These are phyloP conservation scores for Paramarasmius palmivorus DNA, from an alignment of 1,284 basidiomycete species.

Conservation along the genomic window DNA sequence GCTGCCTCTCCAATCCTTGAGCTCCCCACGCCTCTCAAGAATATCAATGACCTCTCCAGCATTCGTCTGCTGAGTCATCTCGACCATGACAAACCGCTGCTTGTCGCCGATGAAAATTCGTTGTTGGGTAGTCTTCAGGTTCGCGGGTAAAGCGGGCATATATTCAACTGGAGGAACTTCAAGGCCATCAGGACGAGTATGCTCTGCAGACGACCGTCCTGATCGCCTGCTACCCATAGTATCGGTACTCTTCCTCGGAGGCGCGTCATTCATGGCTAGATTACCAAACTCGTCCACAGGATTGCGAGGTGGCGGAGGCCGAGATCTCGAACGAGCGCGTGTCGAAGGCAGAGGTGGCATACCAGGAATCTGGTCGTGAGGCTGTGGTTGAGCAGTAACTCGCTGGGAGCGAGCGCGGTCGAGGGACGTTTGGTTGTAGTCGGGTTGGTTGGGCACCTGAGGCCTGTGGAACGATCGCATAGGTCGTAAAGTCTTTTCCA, in stretches of 20 bases:
- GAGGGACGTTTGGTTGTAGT: constrained; percentile 1
- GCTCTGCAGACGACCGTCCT: background rate
- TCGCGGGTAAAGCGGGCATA: constrained; percentile 19
- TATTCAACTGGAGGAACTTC: constrained; percentile 11
- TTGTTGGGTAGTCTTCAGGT: constrained; percentile 44
- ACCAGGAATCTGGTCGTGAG: background rate
- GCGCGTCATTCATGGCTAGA: background rate
- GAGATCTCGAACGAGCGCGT: background rate
- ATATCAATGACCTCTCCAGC: constrained; percentile 67
- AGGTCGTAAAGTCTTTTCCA: constrained; percentile 39
- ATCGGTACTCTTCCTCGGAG: background rate
- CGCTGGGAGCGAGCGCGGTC: background rate
- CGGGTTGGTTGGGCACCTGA: constrained; percentile 29
- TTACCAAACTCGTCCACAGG: constrained; percentile 1
- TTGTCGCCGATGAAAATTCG: constrained; percentile 73
- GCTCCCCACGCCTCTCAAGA: constrained; percentile 60
- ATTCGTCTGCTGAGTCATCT: constrained; percentile 58
- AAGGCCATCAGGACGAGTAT: background rate
- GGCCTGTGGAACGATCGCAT: constrained; percentile 62
- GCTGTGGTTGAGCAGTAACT: background rate
- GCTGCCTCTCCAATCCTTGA: constrained; percentile 53
- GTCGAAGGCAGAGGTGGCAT: background rate
- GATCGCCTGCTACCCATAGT: background rate
- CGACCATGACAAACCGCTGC: constrained; percentile 72
- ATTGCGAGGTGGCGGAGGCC: background rate